phyloP scores from a whole-genome alignment of 768 basidiomycete genomes.

The Suillus clintonianus region DNA sequence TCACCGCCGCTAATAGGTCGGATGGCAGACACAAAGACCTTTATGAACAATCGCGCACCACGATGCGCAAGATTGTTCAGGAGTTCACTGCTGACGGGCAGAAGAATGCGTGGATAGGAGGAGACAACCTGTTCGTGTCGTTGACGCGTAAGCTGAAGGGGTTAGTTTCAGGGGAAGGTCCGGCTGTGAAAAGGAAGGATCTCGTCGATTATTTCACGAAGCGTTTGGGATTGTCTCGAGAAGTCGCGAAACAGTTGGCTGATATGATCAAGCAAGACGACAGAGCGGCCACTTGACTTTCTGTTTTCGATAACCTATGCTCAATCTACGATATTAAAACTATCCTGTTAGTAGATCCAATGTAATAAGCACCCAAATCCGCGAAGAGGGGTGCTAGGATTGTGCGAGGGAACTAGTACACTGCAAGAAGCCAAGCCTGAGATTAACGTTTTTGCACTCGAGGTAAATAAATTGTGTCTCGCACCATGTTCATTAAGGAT shows the following conservation, averaged over 20 bases:
- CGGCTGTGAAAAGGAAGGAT: slow-evolving; percentile 15
- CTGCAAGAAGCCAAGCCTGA: too few relatives aligned
- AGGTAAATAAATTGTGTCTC: too few relatives aligned
- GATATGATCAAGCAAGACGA: slow-evolving; percentile 18
- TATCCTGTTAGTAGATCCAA: too few relatives aligned
- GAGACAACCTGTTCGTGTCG: slow-evolving; percentile 15
- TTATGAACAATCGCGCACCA: slow-evolving; percentile 35
- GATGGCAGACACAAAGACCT: slow-evolving; percentile 22
- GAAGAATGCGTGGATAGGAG: slow-evolving; percentile 6
- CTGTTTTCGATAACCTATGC: neutral
- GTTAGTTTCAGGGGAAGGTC: slow-evolving; percentile 14
- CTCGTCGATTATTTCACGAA: slow-evolving; percentile 17
- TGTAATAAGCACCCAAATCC: too few relatives aligned
- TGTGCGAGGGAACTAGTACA: too few relatives aligned
- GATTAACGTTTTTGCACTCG: too few relatives aligned
- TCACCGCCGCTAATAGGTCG: slow-evolving; percentile 37
- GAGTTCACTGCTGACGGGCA: neutral
- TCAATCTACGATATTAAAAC: too few relatives aligned
- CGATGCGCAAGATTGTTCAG: slow-evolving; percentile 23
- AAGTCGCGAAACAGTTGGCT: slow-evolving; percentile 24
- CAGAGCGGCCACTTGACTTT: neutral
- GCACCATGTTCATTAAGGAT: too few relatives aligned
- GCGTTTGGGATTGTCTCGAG: slow-evolving; percentile 28
- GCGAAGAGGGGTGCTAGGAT: too few relatives aligned
- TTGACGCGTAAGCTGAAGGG: slow-evolving; percentile 11